Evolutionary conservation across 371 early-diverging fungal species (phyloP).

Genomic region (Basidiobolus meristosporus): DNA sequence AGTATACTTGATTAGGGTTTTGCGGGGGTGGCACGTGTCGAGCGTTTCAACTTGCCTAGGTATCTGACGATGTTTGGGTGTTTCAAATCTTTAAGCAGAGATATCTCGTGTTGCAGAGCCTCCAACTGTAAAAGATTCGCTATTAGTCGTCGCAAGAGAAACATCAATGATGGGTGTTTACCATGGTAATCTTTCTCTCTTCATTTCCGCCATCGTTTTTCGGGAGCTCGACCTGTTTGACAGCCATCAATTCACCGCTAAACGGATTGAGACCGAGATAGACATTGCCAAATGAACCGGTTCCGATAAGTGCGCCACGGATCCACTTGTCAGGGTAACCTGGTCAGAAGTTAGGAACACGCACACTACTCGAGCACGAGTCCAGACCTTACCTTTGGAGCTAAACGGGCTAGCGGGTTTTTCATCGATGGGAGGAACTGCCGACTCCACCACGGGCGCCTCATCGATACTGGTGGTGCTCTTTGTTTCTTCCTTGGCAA

Average conservation of each 20-base stretch:
- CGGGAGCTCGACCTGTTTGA: conserved; percentile 90
- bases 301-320: conserved; percentile 80
- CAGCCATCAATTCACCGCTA: conserved; percentile 86
- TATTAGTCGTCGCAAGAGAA: too few species aligned
- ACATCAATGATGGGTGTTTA: neutral
- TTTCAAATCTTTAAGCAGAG: conserved; percentile 66
- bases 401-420: neutral
- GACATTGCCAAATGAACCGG: conserved; percentile 95
- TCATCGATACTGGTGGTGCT: conserved; percentile 9
- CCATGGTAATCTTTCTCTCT: conserved; percentile 26
- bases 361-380: too few species aligned
- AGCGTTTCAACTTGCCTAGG: conserved; percentile 11
- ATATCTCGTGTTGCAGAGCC: conserved; percentile 77
- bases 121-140: conserved; percentile 20
- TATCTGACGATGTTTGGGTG: conserved; percentile 94
- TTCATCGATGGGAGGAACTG: conserved; percentile 6
- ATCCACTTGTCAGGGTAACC: conserved; percentile 29
- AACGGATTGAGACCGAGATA: conserved; percentile 74
- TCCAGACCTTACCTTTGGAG: neutral
- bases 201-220: conserved; percentile 39
- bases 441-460: conserved; percentile 10
- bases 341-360: too few species aligned
- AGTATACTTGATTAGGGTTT: neutral
- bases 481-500: neutral
- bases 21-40: too few species aligned